A percentile compares a stretch with the other conserved stretches of the same genome.
Conservation (phyloP, 768 basidiomycete species). For the Cyclocybe cylindracea region DNA sequence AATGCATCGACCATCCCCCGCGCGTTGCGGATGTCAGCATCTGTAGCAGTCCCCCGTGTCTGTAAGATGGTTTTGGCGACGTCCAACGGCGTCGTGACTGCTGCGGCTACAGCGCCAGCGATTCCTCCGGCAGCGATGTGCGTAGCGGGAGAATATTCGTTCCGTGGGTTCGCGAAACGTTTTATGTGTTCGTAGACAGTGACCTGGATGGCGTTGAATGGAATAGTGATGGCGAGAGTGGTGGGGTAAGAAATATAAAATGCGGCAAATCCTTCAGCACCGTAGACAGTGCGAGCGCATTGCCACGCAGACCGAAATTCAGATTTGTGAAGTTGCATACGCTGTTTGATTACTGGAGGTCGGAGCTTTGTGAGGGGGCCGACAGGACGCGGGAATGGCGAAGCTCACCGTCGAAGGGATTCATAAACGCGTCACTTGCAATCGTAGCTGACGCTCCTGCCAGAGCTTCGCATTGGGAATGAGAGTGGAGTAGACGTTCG, state of each 20-base stretch:
- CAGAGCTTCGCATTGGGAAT: constrained; percentile 51
- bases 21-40: constrained; percentile 80
- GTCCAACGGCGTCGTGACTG: constrained; percentile 94
- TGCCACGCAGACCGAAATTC: constrained; percentile 83
- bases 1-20: constrained; percentile 88
- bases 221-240: constrained; percentile 93
- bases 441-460: constrained; percentile 96
- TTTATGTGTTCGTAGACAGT: constrained; percentile 96
- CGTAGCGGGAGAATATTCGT: constrained; percentile 88
- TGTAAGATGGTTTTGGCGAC: constrained; percentile 98
- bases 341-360: constrained; percentile 90
- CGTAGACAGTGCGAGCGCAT: constrained; percentile 86
- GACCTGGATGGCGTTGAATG: constrained; percentile 98
- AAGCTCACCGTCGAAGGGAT: constrained; percentile 91
- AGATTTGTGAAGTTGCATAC: constrained; percentile 97
- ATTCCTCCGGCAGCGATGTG: constrained; percentile 92
- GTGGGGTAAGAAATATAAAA: constrained; percentile 99
- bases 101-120: constrained; percentile 93
- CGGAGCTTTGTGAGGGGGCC: constrained; percentile 13
- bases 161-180: constrained; percentile 78
- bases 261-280: constrained; percentile 80
- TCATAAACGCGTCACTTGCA: constrained; percentile 97
- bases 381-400: neutral
- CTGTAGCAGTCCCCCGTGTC: constrained; percentile 88
- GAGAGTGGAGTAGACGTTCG: neutral